Conservation (phyloP, 176 grass and related monocot species). For the sorghum (Sorghum bicolor) region Sorghum_bicolor_NCBIv3 NC_012875.2:60687501-60688000, state of each 20-base stretch:
- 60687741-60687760: constrained; percentile 28
- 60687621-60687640: constrained; percentile 38
- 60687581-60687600: constrained; percentile 40
- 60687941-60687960: constrained; percentile 44
- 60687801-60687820: constrained; percentile 61
- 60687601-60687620: constrained; percentile 34
- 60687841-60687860: not conserved
- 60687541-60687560: constrained; percentile 19
- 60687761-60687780: constrained; percentile 26
- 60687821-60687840: constrained; percentile 40
- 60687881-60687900: constrained; percentile 39
- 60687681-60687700: constrained; percentile 49
- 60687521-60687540: constrained; percentile 26
- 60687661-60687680: constrained; percentile 26
- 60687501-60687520: constrained; percentile 20
- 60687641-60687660: constrained; percentile 16
- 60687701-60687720: constrained; percentile 40
- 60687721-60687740: constrained; percentile 14
- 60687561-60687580: constrained; percentile 46
- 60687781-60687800: constrained; percentile 51
- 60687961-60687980: not conserved
- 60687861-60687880: constrained; percentile 56
- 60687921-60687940: constrained; percentile 31
- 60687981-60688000: constrained; percentile 41
- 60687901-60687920: constrained; percentile 37